phyloP scores from a whole-genome alignment of 352 stramenopile genomes.

The Thalassiosira oceanica region DNA sequence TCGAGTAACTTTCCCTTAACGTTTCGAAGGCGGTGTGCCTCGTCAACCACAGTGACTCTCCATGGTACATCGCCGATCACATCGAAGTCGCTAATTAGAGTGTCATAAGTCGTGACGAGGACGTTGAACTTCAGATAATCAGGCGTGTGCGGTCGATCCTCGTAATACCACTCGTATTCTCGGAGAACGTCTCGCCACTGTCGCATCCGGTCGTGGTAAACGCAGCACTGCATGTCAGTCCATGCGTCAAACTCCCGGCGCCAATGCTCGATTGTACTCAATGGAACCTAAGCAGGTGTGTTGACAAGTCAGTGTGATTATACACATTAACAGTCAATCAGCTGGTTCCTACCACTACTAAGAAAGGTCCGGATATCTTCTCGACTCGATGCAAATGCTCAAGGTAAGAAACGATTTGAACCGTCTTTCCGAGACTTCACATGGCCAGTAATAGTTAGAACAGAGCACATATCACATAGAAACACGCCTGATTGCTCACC shows the following conservation, averaged over 20 bases:
- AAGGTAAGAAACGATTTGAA: constrained; percentile 92
- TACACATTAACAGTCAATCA: constrained; percentile 68
- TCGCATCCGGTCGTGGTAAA: constrained; percentile 93
- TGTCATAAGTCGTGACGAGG: constrained; percentile 99
- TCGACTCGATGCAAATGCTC: constrained; percentile 95
- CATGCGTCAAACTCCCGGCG: constrained; percentile 86
- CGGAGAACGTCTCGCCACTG: constrained; percentile 94
- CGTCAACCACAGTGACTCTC: constrained; percentile 96
- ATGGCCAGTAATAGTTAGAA: constrained; percentile 57
- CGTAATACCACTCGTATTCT: constrained; percentile 99
- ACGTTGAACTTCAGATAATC: constrained; percentile 96
- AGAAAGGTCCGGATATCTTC: constrained; percentile 89
- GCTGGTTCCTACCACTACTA: constrained; percentile 88
- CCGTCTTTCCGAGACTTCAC: constrained; percentile 91
- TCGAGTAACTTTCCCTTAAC: constrained; percentile 93
- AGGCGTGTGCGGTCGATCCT: constrained; percentile 76
- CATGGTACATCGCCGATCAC: constrained; percentile 95
- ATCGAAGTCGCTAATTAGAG: constrained; percentile 92
- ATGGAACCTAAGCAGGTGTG: constrained; percentile 50
- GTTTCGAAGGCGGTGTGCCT: constrained; percentile 99
- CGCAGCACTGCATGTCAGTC: constrained; percentile 98
- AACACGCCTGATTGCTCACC: constrained; percentile 81
- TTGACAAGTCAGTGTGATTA: neutral
- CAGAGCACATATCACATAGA: neutral
- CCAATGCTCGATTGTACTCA: constrained; percentile 87